Conservation (phyloP, 208 protist species). For the Porcisia deanei region DNA sequence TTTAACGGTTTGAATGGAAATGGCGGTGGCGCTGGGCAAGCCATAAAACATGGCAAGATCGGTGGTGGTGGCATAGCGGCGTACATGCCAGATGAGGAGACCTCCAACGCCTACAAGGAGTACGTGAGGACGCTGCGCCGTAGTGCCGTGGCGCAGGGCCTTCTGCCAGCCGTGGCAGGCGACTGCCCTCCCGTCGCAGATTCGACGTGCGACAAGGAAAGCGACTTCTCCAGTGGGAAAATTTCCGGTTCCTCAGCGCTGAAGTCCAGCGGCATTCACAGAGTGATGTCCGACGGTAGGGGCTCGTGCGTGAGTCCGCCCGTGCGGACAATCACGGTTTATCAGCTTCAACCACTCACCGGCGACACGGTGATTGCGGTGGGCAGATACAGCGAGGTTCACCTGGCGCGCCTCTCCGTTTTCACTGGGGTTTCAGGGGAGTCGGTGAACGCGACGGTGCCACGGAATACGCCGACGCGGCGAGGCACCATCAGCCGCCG, state of each 20-base stretch:
- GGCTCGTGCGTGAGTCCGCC: neutral
- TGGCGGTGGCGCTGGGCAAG: neutral
- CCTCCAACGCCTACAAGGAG: slow-evolving; percentile 27
- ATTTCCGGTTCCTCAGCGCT: neutral
- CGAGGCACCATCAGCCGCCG: neutral
- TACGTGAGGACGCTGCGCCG: slow-evolving; percentile 29
- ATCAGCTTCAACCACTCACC: slow-evolving; percentile 34
- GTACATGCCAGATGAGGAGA: slow-evolving; percentile 31
- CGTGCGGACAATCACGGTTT: slow-evolving; percentile 24
- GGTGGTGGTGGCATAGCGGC: slow-evolving; percentile 21
- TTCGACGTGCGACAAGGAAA: neutral
- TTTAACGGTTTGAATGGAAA: neutral
- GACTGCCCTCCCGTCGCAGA: neutral
- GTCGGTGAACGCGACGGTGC: slow-evolving; percentile 9
- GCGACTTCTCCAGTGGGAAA: neutral
- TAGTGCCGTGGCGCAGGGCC: slow-evolving; percentile 28
- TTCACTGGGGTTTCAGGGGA: slow-evolving; percentile 24
- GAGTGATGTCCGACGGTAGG: neutral
- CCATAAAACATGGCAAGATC: slow-evolving; percentile 4
- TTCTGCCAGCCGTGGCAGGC: slow-evolving; percentile 19
- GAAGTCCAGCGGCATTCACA: neutral
- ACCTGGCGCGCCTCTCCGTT: slow-evolving; percentile 56
- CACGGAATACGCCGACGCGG: slow-evolving; percentile 11
- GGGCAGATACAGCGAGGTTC: slow-evolving; percentile 53
- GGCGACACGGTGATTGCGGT: slow-evolving; percentile 37